Base-by-base conservation (phyloP, 83 land plant species). In the Isoetes engelmannii region DNA sequence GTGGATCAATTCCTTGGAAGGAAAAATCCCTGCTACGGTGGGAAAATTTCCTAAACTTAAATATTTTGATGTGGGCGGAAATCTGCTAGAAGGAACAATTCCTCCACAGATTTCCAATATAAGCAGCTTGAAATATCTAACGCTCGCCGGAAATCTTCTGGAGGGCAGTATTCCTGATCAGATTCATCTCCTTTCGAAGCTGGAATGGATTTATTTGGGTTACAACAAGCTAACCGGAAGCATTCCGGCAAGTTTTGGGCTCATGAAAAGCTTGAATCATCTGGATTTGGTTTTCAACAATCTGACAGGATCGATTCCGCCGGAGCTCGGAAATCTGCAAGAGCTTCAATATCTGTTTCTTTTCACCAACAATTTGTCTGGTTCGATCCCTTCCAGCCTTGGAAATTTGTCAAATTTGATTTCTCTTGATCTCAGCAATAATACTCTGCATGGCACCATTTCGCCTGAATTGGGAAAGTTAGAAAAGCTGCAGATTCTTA, bases 291-390 rank as follows among this genome's bases (percentile, higher is more conserved):
- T 81, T 0, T 78, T 80, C 37, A 90, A 87, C 54, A 37, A 61
- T 7, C 80, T 90, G 49, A 71, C 68, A 20, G 96, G 96, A 5
- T 47, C 56, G 5, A 72, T 90, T 28, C 92, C 92, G 54, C n/a
- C 82, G 19, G 56, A 68, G 55, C 51, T 90, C 48, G 86, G 89
- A 12, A 57, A 67, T 17, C 73, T 87, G 4, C 77, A 81, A 0
- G 21, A 47, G 7, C 43, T 74, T 5, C 5, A 56, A 63, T 41
- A 21, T 20, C 6, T 68, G 55, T 17, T 53, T 9, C 43, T 74
- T 18, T 61, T 47, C 9, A 19, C 12, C 1, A 74, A 74, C 45
- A 55, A 46, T 7, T 68, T 74, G 18, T 12, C 63, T 7, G 77
- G 77, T 28, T 20, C n/a, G 1, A 68, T 74, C 44, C 77, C 77